Percentiles rank a stretch among this genome's conserved stretches.
Conservation (phyloP, 768 basidiomycete species). For the Collybia sp. region DNA sequence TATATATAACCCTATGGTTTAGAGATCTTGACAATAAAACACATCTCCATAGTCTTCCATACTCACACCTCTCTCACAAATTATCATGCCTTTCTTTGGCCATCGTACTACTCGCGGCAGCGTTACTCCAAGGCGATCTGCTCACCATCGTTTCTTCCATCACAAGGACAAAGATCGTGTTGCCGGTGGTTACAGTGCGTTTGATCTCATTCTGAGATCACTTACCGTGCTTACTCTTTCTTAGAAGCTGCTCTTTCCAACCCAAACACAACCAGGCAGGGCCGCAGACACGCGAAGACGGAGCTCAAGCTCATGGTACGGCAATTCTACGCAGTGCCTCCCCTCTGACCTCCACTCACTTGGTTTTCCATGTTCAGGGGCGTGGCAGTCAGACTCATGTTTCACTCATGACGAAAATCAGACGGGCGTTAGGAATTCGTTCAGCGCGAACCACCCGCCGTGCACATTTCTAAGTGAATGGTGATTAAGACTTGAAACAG, state of each 20-base stretch:
- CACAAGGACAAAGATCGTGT: constrained; percentile 39
- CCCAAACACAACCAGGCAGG: constrained; percentile 41
- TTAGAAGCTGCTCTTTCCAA: constrained; percentile 46
- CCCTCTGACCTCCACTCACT: background rate
- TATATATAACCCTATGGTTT: too few species aligned
- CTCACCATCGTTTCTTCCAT: constrained; percentile 20
- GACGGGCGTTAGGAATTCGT: constrained; percentile 46
- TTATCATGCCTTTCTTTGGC: constrained; percentile 19
- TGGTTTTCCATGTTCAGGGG: constrained; percentile 25
- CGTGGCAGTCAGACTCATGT: constrained; percentile 39
- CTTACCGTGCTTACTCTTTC: constrained; percentile 1
- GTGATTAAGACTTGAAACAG: background rate
- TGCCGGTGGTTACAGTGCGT: constrained; percentile 45
- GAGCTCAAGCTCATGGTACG: constrained; percentile 43
- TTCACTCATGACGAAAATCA: constrained; percentile 46
- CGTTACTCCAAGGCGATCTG: constrained; percentile 1
- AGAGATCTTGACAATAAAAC: background rate
- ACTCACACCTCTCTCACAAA: background rate
- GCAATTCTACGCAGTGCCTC: constrained; percentile 1
- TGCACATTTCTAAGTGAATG: background rate
- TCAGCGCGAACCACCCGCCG: constrained; percentile 24
- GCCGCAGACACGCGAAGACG: constrained; percentile 40
- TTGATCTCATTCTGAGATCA: background rate
- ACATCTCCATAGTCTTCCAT: background rate
- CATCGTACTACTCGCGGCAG: constrained; percentile 5